Evolutionary conservation across 148 eudicot species (phyloP), one percentile per base, ranked within the genome.

Genomic region (Chenopodium berlandieri): DNA sequence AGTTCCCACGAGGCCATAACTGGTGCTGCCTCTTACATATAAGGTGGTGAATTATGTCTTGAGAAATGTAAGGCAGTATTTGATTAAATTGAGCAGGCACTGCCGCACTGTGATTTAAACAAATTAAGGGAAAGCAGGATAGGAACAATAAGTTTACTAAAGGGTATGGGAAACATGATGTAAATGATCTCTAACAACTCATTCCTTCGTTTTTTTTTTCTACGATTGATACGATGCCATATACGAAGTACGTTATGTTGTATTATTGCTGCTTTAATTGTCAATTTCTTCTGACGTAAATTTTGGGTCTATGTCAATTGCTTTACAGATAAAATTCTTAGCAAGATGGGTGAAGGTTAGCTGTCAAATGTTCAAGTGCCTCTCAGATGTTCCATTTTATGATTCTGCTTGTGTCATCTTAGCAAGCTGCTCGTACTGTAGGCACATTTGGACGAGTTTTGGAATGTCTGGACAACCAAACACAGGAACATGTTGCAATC

Each of bases 331-430:
- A 90, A 92, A 83, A 91, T 94, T 79, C 92, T 89, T 75, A 82
- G 91, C 87, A 91, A 91, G 89, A 94, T 94, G 93, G 98, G 98
- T 84, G 98, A 94, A 94, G 98, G 98, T 94, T 90, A 88, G 94
- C 91, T 74, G 92, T 88, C 87, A 86, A 85, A 80, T 85, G 86
- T 85, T 73, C 87, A 80, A 89, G 81, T 89, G 83, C 86, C 79
- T 86, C 79, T 89, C 88, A 90, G 90, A 86, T 84, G 88, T 90
- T 87, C 82, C 81, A 81, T 89, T 86, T 88, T 85, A 82, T 87
- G 87, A 85, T 88, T 86, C 82, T 87, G 73, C 86, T 82, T 88
- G 86, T 88, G 84, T 87, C 83, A 84, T 88, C 84, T 90, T 89
- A 90, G 90, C 86, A 76, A 84, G 83, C 86, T 89, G 85, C 92